Base-by-base conservation (phyloP, 768 basidiomycete species). In the Lentinus brumalis region DNA sequence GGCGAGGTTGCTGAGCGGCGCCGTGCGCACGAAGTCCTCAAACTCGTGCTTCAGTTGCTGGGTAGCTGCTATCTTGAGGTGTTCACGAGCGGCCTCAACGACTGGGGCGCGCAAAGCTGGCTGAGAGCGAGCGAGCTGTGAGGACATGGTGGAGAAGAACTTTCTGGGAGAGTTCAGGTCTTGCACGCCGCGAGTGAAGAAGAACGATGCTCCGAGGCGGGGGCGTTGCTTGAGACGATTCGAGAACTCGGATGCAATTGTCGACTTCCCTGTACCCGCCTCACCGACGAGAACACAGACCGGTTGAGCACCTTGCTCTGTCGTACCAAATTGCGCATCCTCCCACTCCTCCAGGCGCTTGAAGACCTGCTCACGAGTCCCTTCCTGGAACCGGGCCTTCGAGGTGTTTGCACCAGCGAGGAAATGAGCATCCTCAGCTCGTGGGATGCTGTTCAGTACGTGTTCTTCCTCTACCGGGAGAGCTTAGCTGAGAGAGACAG, bases 211-310 rank as follows among this genome's bases (percentile, higher is more conserved):
- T 5, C 74, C 76, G 14, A 78, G 71, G 10, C 60, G 52, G 3
- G 64, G 59, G 11, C 55, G 50, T 3, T 65, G 42, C 16, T 62
- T 51, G 15, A 70, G 66, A 21, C 52, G 52, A 5, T 64, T 35
- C 11, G 72, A 71, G 16, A 78, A 59, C 5, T 74, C 72, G 35
- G 74, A 70, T 5, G 76, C 70, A 11, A 79, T 73, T 30, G 75
- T 60, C 1, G 76, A 75, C 62, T 78, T 79, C 9, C 78, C 78
- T 11, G 62, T 66, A 5, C 78, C 78, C 12, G 77, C 76, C 16
- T 66, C 59, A 44, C 73, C 77, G 51, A 53, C 58, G 29, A 78
- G 58, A 66, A 71, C 73, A 40, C 69, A 67, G 3, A 77, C 38
- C 18, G 50, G 68, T 30, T 49, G 18, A 8, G 5, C 5, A 35